Evolutionary conservation across 352 stramenopile genomes (phyloP).

Genomic region (Phytophthora hybrid): DNA sequence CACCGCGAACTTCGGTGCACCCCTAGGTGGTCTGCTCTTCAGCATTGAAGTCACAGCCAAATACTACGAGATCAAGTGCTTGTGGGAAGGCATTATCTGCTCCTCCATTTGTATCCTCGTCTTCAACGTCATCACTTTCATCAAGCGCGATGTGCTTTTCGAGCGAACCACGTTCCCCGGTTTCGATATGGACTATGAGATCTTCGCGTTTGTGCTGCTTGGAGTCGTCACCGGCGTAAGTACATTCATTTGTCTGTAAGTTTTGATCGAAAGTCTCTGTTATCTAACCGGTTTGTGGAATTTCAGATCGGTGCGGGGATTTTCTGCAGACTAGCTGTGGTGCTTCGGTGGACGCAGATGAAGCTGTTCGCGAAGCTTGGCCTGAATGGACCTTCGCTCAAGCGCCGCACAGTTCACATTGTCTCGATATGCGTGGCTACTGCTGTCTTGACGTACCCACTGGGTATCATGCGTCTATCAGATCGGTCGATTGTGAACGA

Average conservation of each 20-base stretch:
- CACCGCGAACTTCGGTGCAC: slow-evolving; percentile 84
- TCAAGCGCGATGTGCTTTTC: slow-evolving; percentile 84
- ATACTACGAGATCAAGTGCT: slow-evolving; percentile 89
- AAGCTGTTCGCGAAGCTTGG: slow-evolving; percentile 68
- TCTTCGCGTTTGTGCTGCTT: slow-evolving; percentile 80
- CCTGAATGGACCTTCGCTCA: slow-evolving; percentile 59
- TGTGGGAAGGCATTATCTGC: slow-evolving; percentile 88
- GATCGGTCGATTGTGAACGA: slow-evolving; percentile 85
- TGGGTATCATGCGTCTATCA: slow-evolving; percentile 80
- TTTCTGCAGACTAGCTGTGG: slow-evolving; percentile 66
- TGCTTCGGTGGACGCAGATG: slow-evolving; percentile 65
- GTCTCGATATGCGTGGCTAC: slow-evolving; percentile 69
- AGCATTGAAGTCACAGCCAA: slow-evolving; percentile 88
- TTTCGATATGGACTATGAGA: slow-evolving; percentile 87
- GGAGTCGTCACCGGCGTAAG: slow-evolving; percentile 78
- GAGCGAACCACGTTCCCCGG: slow-evolving; percentile 80
- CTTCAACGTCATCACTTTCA: slow-evolving; percentile 83
- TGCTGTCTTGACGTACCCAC: slow-evolving; percentile 71
- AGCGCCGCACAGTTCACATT: slow-evolving; percentile 71
- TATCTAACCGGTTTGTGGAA: neutral
- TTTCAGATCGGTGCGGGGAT: slow-evolving; percentile 68
- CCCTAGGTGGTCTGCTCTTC: slow-evolving; percentile 80
- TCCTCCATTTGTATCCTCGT: slow-evolving; percentile 84
- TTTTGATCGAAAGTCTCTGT: neutral
- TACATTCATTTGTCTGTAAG: neutral